Evolutionary conservation across 2,329 filamentous ascomycete genomes (phyloP).

Genomic region (Lachnellula willkommii): DNA sequence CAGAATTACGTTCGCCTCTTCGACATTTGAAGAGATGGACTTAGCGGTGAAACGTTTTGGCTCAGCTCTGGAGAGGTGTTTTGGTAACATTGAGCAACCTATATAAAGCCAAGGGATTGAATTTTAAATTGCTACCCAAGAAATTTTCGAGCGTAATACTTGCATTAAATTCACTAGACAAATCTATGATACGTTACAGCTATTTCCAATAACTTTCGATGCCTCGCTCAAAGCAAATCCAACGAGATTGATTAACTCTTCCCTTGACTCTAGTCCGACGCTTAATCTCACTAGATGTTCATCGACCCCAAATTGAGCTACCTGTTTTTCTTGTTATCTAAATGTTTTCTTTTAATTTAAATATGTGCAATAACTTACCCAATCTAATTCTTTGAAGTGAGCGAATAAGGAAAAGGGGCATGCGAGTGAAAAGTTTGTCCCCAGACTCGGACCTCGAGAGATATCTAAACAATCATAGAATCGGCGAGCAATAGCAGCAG

Average conservation of each 20-base stretch:
- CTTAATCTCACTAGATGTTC: conserved; percentile 17
- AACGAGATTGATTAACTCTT: background rate
- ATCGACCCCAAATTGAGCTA: conserved; percentile 11
- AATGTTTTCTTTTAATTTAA: background rate
- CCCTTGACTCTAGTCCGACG: conserved; percentile 12
- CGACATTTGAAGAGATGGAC: background rate
- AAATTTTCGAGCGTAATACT: too few relatives aligned
- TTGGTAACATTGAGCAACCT: background rate
- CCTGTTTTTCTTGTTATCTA: background rate
- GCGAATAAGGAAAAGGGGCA: conserved; percentile 25
- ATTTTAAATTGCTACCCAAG: too few relatives aligned
- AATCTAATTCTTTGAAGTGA: conserved; percentile 16
- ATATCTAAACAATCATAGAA: conserved; percentile 33
- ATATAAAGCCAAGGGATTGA: too few relatives aligned
- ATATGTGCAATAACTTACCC: background rate
- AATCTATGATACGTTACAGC: background rate
- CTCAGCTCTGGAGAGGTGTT: background rate
- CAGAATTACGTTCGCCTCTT: background rate
- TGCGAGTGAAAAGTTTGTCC: conserved; percentile 28
- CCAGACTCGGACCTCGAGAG: conserved; percentile 30
- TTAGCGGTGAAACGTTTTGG: background rate
- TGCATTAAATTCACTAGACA: too few relatives aligned
- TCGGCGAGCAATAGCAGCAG: conserved; percentile 15
- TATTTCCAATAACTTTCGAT: background rate
- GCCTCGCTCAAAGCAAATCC: background rate